These are phyloP conservation scores for Amanita jacksonii DNA, from an alignment of 768 basidiomycete species.

Conservation along the genomic window DNA sequence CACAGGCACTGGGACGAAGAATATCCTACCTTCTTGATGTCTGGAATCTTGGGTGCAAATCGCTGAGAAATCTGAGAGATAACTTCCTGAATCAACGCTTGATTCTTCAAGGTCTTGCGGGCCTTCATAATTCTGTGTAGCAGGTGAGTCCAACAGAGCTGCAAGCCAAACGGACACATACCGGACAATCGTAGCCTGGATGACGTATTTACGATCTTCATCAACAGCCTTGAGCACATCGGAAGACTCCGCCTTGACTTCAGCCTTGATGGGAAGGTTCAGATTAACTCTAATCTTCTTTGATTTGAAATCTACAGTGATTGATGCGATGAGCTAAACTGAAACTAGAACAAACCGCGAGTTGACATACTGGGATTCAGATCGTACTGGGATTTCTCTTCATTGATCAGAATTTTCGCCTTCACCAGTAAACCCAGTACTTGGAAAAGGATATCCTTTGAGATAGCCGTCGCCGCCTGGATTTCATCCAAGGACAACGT, in stretches of 20 bases:
- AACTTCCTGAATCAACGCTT: slow-evolving; percentile 81
- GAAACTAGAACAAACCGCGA: neutral
- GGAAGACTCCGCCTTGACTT: slow-evolving; percentile 82
- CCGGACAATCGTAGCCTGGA: slow-evolving; percentile 92
- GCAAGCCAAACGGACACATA: too few relatives aligned
- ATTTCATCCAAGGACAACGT: slow-evolving; percentile 79
- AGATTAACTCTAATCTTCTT: slow-evolving; percentile 92
- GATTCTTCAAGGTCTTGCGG: slow-evolving; percentile 92
- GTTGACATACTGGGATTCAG: slow-evolving; percentile 58
- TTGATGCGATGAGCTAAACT: neutral
- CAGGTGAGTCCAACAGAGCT: too few relatives aligned
- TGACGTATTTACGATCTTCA: slow-evolving; percentile 94
- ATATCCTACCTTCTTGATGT: slow-evolving; percentile 87
- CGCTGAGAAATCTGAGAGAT: slow-evolving; percentile 82
- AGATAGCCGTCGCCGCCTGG: slow-evolving; percentile 65
- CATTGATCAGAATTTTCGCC: slow-evolving; percentile 82
- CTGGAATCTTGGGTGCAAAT: slow-evolving; percentile 88
- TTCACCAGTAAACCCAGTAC: slow-evolving; percentile 68
- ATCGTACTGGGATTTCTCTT: slow-evolving; percentile 86
- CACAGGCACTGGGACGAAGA: neutral
- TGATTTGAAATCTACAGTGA: slow-evolving; percentile 81
- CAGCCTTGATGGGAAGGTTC: slow-evolving; percentile 89
- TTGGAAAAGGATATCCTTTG: slow-evolving; percentile 71
- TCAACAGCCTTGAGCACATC: slow-evolving; percentile 93
- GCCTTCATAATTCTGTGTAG: slow-evolving; percentile 82